phyloP scores from a whole-genome alignment of 2,329 filamentous ascomycete species.

The Ceratocystis ficicola region DNA sequence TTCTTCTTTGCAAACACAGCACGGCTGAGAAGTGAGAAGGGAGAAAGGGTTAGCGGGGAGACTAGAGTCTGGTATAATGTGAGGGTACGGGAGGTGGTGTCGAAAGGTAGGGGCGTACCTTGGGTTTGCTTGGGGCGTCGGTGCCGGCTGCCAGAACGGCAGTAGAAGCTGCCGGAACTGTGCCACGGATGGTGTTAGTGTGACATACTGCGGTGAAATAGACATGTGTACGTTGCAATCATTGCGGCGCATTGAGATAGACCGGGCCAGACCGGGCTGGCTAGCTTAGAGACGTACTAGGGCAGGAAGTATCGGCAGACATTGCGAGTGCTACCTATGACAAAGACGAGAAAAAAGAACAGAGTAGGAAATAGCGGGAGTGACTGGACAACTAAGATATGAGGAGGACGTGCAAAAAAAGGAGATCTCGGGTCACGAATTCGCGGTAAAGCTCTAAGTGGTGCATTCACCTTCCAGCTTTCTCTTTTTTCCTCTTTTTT shows the following conservation, averaged over 20 bases:
- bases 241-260: background rate
- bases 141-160: constrained; percentile 35
- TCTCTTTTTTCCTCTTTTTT: background rate
- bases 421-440: too few species aligned
- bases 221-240: background rate
- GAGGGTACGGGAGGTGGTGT: too few species aligned
- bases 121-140: constrained; percentile 21
- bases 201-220: background rate
- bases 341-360: background rate
- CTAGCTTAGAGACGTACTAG: background rate
- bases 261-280: background rate
- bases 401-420: too few species aligned
- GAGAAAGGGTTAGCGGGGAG: background rate
- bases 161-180: constrained; percentile 29
- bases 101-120: constrained; percentile 15
- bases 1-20: constrained; percentile 95
- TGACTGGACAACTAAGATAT: too few species aligned
- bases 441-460: too few species aligned
- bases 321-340: background rate
- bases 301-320: background rate
- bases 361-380: too few species aligned
- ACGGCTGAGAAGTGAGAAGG: constrained; percentile 49
- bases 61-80: too few species aligned
- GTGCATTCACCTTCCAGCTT: background rate
- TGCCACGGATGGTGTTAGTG: background rate